Conservation (phyloP, 2,329 filamentous ascomycete genomes). For the Reticulascus tulasneorum region DNA sequence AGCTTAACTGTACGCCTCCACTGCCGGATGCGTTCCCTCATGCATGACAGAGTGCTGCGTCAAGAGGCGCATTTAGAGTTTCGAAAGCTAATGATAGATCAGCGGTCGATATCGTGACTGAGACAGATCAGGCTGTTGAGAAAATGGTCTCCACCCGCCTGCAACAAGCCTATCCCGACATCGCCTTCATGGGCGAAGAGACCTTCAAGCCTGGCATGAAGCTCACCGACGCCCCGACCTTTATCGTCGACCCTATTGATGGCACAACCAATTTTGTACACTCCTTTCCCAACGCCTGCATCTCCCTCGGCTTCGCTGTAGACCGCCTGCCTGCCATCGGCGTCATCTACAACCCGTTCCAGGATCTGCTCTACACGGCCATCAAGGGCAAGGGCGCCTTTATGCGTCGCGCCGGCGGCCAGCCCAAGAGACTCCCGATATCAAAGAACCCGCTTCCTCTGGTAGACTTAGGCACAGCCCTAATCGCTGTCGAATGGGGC, state of each 20-base stretch:
- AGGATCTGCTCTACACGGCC: conserved; percentile 63
- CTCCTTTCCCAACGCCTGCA: conserved; percentile 68
- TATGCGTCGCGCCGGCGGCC: conserved; percentile 40
- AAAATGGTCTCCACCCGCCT: conserved; percentile 55
- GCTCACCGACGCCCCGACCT: conserved; percentile 65
- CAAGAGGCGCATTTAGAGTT: no score
- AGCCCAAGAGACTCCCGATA: conserved; percentile 35
- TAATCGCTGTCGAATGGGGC: conserved; percentile 74
- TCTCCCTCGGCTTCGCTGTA: conserved; percentile 70
- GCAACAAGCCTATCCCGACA: conserved; percentile 47
- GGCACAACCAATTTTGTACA: conserved; percentile 81
- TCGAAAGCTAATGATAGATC: conserved; percentile 2
- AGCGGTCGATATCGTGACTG: conserved; percentile 68
- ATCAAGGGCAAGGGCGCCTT: conserved; percentile 66
- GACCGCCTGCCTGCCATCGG: conserved; percentile 60
- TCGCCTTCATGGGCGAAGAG: conserved; percentile 71
- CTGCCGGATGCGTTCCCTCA: no score
- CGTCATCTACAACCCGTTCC: conserved; percentile 78
- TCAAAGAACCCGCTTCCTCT: conserved; percentile 50
- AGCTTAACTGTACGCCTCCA: conserved; percentile 64
- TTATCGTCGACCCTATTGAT: conserved; percentile 79
- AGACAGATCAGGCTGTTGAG: conserved; percentile 64
- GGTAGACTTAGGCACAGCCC: conserved; percentile 53
- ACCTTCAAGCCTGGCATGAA: conserved; percentile 65
- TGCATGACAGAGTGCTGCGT: no score